Base-by-base conservation (phyloP, 2,329 filamentous ascomycete species). In the Aspergillus awamori region DNA sequence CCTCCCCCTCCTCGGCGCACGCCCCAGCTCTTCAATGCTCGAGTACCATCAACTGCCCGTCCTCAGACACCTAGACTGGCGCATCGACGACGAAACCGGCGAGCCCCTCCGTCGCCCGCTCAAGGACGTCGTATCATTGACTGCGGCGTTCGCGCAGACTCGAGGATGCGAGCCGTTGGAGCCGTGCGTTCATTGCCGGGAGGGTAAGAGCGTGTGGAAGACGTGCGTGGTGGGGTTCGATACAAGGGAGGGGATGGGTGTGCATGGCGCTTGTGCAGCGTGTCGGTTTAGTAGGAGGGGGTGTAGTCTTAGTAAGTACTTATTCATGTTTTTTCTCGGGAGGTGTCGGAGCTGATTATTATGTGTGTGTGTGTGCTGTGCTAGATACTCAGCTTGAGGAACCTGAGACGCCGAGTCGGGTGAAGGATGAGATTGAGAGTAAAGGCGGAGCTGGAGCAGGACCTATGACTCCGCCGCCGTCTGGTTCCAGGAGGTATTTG, bases 131-230 rank as follows among this genome's bases (percentile, higher is more conserved):
- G 30, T 36, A 4, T 48, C 53, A 1, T 28, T 24, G 4, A 55
- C 53, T 0, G 61, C 61, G 11, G 61, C 61, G 1, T 61, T 59
- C 6, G 51, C 26, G 2, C 61, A 63, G 4, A 63, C 59, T 1
- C 51, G 55, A 1, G 61, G 59, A 1, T 13, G 20, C 3, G 59
- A 59, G 36, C 30, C 49, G 3, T 3, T 17, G 13, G 22, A 47
- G 30, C 59, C 51, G 1, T 63, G 61, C 11, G 4, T 38, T 8
- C 49, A 43, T 8, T 63, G 61, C 24, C 48, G 24, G 8, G 24
- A 26, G 2, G n/a, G 39, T 0, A 49, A 30, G 13, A 47, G 59
- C 1, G 33, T 51, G 2, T 63, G 61, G 61, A 17, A 47, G 10
- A 26, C 47, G 1, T 63, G 61, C 17, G 52, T 59, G 15, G 38